These are phyloP conservation scores for Populus ilicifolia DNA, from an alignment of 345 rosid species.

Conservation along the genomic window DNA sequence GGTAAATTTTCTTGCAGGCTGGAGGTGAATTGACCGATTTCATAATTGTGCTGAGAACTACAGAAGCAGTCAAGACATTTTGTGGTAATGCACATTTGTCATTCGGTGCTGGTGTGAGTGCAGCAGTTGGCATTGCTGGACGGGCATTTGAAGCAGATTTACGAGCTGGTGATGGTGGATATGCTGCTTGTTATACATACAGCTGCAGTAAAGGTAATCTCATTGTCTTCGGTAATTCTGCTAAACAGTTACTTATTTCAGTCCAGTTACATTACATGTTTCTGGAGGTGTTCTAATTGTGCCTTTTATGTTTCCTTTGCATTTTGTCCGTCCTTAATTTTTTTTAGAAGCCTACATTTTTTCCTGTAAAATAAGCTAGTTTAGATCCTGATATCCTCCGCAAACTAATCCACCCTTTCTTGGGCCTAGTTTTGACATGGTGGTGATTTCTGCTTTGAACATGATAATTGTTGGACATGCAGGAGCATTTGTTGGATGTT, in stretches of 20 bases:
- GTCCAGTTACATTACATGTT: not conserved
- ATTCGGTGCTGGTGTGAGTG: slow-evolving; percentile 92
- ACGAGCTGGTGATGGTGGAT: slow-evolving; percentile 92
- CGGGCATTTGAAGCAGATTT: slow-evolving; percentile 84
- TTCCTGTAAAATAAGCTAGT: not conserved
- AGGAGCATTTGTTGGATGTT: slow-evolving; percentile 96
- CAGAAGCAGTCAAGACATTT: slow-evolving; percentile 77
- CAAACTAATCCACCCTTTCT: not conserved
- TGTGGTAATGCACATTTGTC: slow-evolving; percentile 77
- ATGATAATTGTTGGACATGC: slow-evolving; percentile 7
- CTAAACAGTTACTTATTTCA: not conserved
- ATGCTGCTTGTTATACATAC: slow-evolving; percentile 91
- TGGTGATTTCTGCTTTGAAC: not conserved
- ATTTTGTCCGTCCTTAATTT: not conserved
- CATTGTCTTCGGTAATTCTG: not conserved
- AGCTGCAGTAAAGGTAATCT: slow-evolving; percentile 93
- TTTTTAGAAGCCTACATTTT: not conserved
- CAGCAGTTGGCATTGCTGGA: slow-evolving; percentile 77
- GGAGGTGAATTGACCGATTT: slow-evolving; percentile 98
- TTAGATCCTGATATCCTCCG: not conserved
- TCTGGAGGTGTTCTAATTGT: not conserved
- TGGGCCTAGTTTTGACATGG: not conserved
- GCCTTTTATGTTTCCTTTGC: not conserved
- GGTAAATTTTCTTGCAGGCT: slow-evolving; percentile 49
- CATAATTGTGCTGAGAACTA: slow-evolving; percentile 77